Evolutionary conservation across 2,329 filamentous ascomycete genomes (phyloP), one percentile per base, ranked within the genome.

Genomic region (Didymella arachidicola): DNA sequence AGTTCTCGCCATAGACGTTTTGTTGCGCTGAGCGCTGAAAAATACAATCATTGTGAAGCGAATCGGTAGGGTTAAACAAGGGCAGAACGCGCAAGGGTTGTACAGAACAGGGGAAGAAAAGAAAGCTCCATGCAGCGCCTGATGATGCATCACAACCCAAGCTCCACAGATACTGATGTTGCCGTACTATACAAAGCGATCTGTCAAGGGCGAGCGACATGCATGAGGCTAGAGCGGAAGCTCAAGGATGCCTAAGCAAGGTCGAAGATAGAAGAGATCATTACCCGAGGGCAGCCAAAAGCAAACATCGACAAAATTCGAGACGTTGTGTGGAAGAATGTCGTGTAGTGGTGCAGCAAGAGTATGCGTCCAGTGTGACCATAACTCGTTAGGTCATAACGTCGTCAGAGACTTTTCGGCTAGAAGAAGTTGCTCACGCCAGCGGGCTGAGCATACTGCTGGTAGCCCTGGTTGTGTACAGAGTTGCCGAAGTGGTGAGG

Each of bases 321-420:
- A 54, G 62, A 66, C 65, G 67, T 65, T 59, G 8, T 8, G 12
- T n/a, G 22, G 61, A 66, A 49, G 32, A 54, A 67, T 68, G 60
- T 55, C 61, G 66, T 51, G 53, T 68, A 63, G 49, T 57, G 59
- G 68, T 67, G 55, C 59, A 58, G 62, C 60, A 47, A 54, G 50
- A 59, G 44, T 45, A 62, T 48, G 48, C 60, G 46, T 60, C 61
- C 60, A 69, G 62, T 43, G 63, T 55, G 60, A 70, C 70, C 72
- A 71, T 85, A 81, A 70, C 81, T 84, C 55, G 83, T 80, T 14
- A 84, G 62, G 80, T 83, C 63, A 78, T 79, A 60, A 79, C 76
- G 67, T 84, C 83, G 68, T 85, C 63, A 67, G 54, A 49, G 50
- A 53, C 61, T 12, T 57, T 57, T 59, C 56, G 63, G 50, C 47